Conservation (phyloP, 371 early-diverging fungal genomes). For the Apophysomyces elegans region DNA sequence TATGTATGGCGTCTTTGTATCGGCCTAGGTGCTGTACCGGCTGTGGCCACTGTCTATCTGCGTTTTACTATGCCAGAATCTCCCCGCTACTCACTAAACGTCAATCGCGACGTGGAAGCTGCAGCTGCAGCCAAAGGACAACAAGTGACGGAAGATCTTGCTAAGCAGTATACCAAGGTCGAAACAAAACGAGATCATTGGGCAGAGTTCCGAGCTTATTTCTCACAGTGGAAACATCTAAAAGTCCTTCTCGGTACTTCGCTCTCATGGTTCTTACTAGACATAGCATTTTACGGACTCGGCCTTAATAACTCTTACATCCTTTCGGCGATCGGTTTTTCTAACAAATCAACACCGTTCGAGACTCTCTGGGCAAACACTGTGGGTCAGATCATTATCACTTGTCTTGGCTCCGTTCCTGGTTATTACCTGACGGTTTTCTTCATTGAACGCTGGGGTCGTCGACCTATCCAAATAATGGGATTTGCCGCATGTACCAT, state of each 20-base stretch:
- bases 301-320: conserved; percentile 82
- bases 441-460: conserved; percentile 79
- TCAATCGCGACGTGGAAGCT: conserved; percentile 40
- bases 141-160: conserved; percentile 8
- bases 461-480: conserved; percentile 80
- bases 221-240: conserved; percentile 77
- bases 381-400: conserved; percentile 84
- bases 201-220: conserved; percentile 75
- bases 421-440: conserved; percentile 88
- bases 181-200: conserved; percentile 46
- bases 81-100: conserved; percentile 64
- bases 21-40: conserved; percentile 64
- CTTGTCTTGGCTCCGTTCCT: conserved; percentile 84
- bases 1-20: conserved; percentile 64
- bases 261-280: conserved; percentile 84
- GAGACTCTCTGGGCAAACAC: conserved; percentile 63
- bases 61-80: conserved; percentile 75
- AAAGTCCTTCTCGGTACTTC: conserved; percentile 81
- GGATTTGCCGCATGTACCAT: conserved; percentile 78
- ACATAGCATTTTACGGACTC: conserved; percentile 89
- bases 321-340: conserved; percentile 73
- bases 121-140: conserved; percentile 35
- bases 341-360: conserved; percentile 54
- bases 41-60: conserved; percentile 61
- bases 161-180: conserved; percentile 15